Evolutionary conservation across 2,329 filamentous ascomycete species (phyloP), one percentile per base, ranked within the genome.

Genomic region (Neophaeococcomyces mojaviensis): DNA sequence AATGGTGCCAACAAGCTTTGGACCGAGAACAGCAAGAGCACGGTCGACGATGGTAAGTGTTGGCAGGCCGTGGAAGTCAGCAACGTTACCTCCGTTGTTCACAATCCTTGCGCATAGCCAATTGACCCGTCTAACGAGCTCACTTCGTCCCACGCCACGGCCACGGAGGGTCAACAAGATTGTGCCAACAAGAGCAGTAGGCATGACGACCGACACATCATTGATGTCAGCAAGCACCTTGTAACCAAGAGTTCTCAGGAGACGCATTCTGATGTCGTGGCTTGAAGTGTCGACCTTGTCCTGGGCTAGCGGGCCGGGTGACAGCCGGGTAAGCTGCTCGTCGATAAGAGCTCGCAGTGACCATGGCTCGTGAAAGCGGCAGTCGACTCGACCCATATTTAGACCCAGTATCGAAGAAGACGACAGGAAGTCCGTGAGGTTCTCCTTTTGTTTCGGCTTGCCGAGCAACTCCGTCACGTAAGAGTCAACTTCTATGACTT

Each of bases 281-380:
- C 64, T 32, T 37, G 67, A 67, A 38, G 68, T 64, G 38, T 76
- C 66, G 8, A 74, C 63, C 49, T 71, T 68, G 22, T 54, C 45
- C 30, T 50, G 47, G 10, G 42, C 33, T 20, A 31, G 18, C 12
- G 24, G 30, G 3, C 73, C 58, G 3, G 67, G 63, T 1, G 69
- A 65, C 13, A 78, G 65, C 39, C 78, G 74, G 1, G 73, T 70
- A 32, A 86, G 71, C 61, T 97, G 88, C 42, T 87, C 79, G 43
- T 82, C 76, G 38, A 98, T 78, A 61, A 94, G 98, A 8, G 77
- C 76, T 13, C 84, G 76, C 39, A 98, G 64, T 59, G 88, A 95
- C 92, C 92, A 98, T 0, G 92, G 90, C 61, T 97, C 84, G 58
- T 97, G 88, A 65, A 98, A 98, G 18, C 92, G 81, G 46, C 97